Evolutionary conservation across 2,329 filamentous ascomycete species (phyloP), one percentile per base, ranked within the genome.

Genomic region (Sarocladium strictum): DNA sequence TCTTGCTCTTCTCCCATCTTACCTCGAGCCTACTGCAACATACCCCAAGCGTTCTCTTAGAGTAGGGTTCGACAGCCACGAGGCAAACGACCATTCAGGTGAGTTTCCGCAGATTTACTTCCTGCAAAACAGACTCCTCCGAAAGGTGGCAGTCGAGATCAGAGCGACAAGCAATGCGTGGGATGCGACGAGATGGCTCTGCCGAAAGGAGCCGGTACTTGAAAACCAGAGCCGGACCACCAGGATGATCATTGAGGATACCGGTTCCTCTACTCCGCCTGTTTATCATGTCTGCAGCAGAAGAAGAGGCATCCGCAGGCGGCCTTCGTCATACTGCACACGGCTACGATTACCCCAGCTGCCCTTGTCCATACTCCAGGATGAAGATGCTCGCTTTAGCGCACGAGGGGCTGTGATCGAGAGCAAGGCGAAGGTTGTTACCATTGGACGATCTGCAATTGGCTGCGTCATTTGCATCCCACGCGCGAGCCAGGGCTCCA

Each of bases 21-120:
- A 26, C 54, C 54, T 57, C 37, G 47, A 51, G 58, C 29, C 52
- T 50, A 57, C 38, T 43, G 32, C n/a, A 50, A 15, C 26, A 40
- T 21, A 19, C 12, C 29, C 38, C 10, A 24, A 32, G 54, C 58
- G 58, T 51, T 51, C 47, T 51, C 26, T 35, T 19, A 51, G 27
- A 51, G 27, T 35, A 51, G 47, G 47, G 29, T 27, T 51, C 21
- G 47, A 51, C 11, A 51, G 17, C 47, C 27, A 51, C 47, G 24
- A 51, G 27, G 47, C 29, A 35, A 33, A 10, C 26, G 19, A 49
- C 24, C 43, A 32, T 51, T 32, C 29, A 35, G 33, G 47, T 51
- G 29, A 51, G 47, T 51, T 33, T 19, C n/a, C 17, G 35, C 3
- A 9, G 3, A 21, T 17, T 15, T 35, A 15, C 29, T 11, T 14